Evolutionary conservation across 306 rosid species (phyloP), one percentile per base, ranked within the genome.

Genomic region (Vigna hirtella): DNA sequence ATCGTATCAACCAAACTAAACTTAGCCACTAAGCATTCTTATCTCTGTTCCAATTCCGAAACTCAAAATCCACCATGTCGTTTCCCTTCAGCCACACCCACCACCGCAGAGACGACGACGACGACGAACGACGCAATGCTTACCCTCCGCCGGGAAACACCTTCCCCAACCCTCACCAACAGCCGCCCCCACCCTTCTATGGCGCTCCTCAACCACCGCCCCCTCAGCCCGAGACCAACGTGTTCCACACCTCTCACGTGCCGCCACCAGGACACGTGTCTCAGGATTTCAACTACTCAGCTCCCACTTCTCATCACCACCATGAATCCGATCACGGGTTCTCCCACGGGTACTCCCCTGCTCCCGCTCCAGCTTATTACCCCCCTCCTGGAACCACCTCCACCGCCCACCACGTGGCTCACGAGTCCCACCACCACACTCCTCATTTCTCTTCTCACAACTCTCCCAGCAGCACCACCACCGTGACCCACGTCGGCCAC

Each of bases 391-490:
- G 70, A 1, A 15, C 11, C 13, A 17, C 32, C 30, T 49, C 63
- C 47, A 7, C 50, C 22, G 84, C 56, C 40, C 88, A 72, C 17
- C 91, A 83, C 79, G 86, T 83, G 34, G 53, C 87, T 66, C 88
- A 85, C 26, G 87, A 77, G 57, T 13, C 69, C 48, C 84, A 84
- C 77, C 65, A 34, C 17, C 14, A 22, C 78, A 70, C 14, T 50
- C 50, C 70, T 5, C 48, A 66, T 66, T 4, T 24, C 32, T 42
- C 72, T 11, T 17, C 45, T 11, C 52, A 66, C 7, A 87, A 79
- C 80, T 80, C 77, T 20, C 73, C 73, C 70, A 30, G 34, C 34
- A 30, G 5, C 34, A 67, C 64, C 70, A 71, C 66, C 82, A 3
- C 10, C 7, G 47, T 63, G 68, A 85, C 77, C 22, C 91, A 85